These are phyloP conservation scores for Lentinus polychrous DNA, from an alignment of 1,284 basidiomycete genomes.

Conservation along the genomic window DNA sequence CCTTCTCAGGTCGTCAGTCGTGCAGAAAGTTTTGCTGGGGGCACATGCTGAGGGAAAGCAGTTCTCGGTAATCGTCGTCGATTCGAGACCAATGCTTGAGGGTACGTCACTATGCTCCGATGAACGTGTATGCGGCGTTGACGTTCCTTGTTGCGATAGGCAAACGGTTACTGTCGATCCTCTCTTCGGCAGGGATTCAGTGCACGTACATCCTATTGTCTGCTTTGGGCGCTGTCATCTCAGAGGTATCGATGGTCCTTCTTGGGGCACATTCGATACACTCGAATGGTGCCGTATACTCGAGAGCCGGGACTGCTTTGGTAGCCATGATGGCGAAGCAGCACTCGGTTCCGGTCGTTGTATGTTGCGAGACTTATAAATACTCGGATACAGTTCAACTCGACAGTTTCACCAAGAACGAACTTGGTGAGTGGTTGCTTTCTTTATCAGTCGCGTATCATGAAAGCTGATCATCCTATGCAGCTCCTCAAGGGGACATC, in stretches of 20 bases:
- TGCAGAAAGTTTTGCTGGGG: slow-evolving; percentile 83
- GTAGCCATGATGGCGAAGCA: slow-evolving; percentile 95
- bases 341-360: slow-evolving; percentile 87
- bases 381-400: slow-evolving; percentile 91
- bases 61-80: slow-evolving; percentile 93
- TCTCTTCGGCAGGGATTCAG: slow-evolving; percentile 71
- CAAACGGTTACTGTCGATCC: slow-evolving; percentile 68
- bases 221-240: slow-evolving; percentile 80
- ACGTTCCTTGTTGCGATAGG: slow-evolving; percentile 38
- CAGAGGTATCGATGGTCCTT: slow-evolving; percentile 76
- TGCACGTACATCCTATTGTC: slow-evolving; percentile 92
- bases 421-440: slow-evolving; percentile 60
- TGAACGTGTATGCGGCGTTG: slow-evolving; percentile 3
- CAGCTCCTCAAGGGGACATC: slow-evolving; percentile 30
- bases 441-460: background rate
- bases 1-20: slow-evolving; percentile 75
- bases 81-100: slow-evolving; percentile 90
- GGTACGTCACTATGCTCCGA: slow-evolving; percentile 37
- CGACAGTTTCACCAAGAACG: slow-evolving; percentile 95
- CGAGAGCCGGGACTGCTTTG: slow-evolving; percentile 90
- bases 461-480: background rate
- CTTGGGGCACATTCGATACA: slow-evolving; percentile 93
- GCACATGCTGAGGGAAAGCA: slow-evolving; percentile 68
- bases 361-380: slow-evolving; percentile 99
- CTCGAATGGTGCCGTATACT: slow-evolving; percentile 92